Evolutionary conservation across 768 basidiomycete species (phyloP), one percentile per base, ranked within the genome.

Genomic region (Leccinellum rugosiceps): DNA sequence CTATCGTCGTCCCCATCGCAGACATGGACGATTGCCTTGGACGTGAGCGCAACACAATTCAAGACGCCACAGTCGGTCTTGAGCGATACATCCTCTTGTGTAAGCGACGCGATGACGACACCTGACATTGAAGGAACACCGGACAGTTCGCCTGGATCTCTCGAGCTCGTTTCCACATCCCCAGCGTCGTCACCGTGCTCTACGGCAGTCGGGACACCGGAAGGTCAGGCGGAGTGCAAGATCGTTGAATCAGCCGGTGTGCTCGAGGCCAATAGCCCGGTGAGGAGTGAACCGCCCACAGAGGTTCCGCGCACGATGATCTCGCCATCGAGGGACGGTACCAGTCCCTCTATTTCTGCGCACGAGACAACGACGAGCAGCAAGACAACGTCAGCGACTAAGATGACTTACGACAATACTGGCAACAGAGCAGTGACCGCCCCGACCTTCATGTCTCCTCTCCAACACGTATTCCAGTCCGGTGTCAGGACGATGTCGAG

Each of bases 1-100:
- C 31, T 56, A 8, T 50, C 52, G 17, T 59, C 53, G 0, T 57
- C 48, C 38, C 60, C 45, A 4, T 66, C 60, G 0, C 65, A 47
- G 26, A 56, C 31, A 10, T 49, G 47, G 61, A 49, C 32, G 1
- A 30, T 53, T 3, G 44, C 50, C 13, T 25, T 46, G 19, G n/a
- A 19, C 14, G 19, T 25, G 2, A 52, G 31, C 15, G 21, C 26
- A 7, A 25, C 49, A 14, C 43, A n/a, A 6, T 17, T 14, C 23
- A 23, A 30, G 26, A 48, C 21, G 0, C 9, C 7, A 21, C 23
- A 30, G 3, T 35, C 21, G 4, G 19, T 32, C n/a, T 26, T 21
- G 2, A 46, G 8, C 10, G 19, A 48, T 2, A n/a, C 23, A 10
- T n/a, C 31, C 1, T 9, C 17, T 13, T n/a, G 3, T 21, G 6